Percentiles rank a stretch among this genome's conserved stretches.
phyloP scores from a whole-genome alignment of 129 eudicot species.

The Flaveria sonorensis region DNA sequence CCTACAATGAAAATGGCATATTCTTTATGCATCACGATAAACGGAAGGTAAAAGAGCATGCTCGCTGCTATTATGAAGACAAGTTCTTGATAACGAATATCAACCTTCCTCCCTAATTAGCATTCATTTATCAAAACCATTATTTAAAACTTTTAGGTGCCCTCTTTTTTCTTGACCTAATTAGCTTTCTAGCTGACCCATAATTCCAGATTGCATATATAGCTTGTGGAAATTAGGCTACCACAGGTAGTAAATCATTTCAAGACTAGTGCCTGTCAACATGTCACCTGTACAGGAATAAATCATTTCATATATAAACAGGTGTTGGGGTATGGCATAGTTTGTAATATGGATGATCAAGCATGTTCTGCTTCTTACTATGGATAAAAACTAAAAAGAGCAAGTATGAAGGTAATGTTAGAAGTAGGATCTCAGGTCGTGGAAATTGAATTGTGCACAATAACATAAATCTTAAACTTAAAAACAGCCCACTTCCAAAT shows the following conservation, averaged over 20 bases:
- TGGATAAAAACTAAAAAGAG: neutral
- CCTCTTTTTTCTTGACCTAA: neutral
- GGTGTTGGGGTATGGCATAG: neutral
- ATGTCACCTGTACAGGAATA: constrained; percentile 3
- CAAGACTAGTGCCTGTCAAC: neutral
- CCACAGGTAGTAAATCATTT: neutral
- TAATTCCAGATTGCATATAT: neutral
- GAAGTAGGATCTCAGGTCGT: neutral
- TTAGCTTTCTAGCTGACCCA: neutral
- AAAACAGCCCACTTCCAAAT: constrained; percentile 7
- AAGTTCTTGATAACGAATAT: neutral
- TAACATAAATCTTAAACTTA: neutral
- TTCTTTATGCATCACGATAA: neutral
- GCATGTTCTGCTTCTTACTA: neutral
- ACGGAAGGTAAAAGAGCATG: constrained; percentile 10
- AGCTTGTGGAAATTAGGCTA: neutral
- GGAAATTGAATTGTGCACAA: neutral
- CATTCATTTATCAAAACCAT: neutral
- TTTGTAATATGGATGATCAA: neutral
- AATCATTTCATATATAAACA: constrained; percentile 15
- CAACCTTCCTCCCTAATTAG: constrained; percentile 2
- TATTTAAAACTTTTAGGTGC: neutral
- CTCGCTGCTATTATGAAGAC: constrained; percentile 4
- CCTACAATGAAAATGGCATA: constrained; percentile 1
- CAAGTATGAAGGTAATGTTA: constrained; percentile 13